A percentile compares a stretch with the other conserved stretches of the same genome.
Evolutionary conservation across 2,329 filamentous ascomycete genomes (phyloP).

Genomic region (Ceratocystis eucalypticola): DNA sequence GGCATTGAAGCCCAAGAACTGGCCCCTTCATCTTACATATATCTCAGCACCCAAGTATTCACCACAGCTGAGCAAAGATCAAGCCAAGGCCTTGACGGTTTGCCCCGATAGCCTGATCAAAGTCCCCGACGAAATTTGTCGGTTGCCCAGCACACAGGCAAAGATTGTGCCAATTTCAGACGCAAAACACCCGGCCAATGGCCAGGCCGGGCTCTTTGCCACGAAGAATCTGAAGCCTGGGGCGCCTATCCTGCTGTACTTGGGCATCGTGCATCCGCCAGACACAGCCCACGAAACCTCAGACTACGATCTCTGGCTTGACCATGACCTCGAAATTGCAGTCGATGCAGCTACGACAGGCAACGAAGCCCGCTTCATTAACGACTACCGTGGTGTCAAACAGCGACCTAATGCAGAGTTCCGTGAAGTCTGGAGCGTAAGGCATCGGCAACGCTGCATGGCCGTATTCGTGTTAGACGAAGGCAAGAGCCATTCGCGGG

Average conservation of each 20-base stretch:
- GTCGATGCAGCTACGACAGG: slow-evolving; percentile 45
- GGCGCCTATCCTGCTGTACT: slow-evolving; percentile 46
- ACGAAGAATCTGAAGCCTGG: slow-evolving; percentile 39
- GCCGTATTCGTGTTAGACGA: slow-evolving; percentile 42
- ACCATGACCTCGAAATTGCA: slow-evolving; percentile 41
- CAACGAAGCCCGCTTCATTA: slow-evolving; percentile 53
- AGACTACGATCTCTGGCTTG: slow-evolving; percentile 53
- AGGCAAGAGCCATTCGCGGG: slow-evolving; percentile 27
- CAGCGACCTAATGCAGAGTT: slow-evolving; percentile 46
- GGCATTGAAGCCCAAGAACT: slow-evolving; percentile 37
- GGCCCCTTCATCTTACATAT: slow-evolving; percentile 42
- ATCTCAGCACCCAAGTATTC: slow-evolving; percentile 38
- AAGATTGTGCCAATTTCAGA: slow-evolving; percentile 41
- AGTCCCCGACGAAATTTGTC: slow-evolving; percentile 28
- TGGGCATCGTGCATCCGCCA: slow-evolving; percentile 43
- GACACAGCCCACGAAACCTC: slow-evolving; percentile 27
- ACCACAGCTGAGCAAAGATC: slow-evolving; percentile 31
- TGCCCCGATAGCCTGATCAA: slow-evolving; percentile 21
- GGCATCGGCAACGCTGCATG: slow-evolving; percentile 40
- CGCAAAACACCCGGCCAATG: slow-evolving; percentile 41
- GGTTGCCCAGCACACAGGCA: slow-evolving; percentile 37
- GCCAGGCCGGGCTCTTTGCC: slow-evolving; percentile 49
- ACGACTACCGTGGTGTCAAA: slow-evolving; percentile 50
- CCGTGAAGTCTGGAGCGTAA: slow-evolving; percentile 41
- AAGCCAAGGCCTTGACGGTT: slow-evolving; percentile 26